Evolutionary conservation across 768 basidiomycete genomes (phyloP).

Genomic region (Russula foetens): DNA sequence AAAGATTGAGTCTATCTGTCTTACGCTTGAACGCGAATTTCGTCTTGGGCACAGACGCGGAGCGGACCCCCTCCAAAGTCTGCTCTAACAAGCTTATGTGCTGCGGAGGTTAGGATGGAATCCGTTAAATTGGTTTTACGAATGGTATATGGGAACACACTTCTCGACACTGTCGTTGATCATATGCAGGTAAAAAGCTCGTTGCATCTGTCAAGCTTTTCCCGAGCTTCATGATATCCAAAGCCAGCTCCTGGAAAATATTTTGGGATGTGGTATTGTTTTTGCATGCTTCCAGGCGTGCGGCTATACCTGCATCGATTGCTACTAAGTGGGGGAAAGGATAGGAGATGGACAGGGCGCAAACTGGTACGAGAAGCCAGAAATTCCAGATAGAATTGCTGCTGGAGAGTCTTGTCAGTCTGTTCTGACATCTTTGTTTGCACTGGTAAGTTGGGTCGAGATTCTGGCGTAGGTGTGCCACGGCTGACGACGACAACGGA

Average conservation of each 20-base stretch:
- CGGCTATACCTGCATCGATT: conserved; percentile 37
- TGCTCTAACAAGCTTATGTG: conserved; percentile 59
- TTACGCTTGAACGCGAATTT: conserved; percentile 66
- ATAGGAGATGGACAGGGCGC: conserved; percentile 21
- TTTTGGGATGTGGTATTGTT: conserved; percentile 23
- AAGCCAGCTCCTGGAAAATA: background rate
- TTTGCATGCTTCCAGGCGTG: conserved; percentile 38
- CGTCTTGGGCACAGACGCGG: conserved; percentile 38
- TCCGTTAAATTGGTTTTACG: background rate
- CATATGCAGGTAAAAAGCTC: conserved; percentile 58
- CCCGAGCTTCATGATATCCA: conserved; percentile 42
- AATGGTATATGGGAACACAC: conserved; percentile 33
- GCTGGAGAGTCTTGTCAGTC: conserved; percentile 37
- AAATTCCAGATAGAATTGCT: conserved; percentile 43
- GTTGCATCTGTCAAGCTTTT: conserved; percentile 59
- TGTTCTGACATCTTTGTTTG: conserved; percentile 26
- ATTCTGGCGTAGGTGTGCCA: too few relatives aligned
- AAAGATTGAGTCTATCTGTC: conserved; percentile 20
- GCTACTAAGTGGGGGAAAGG: background rate
- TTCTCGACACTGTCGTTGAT: conserved; percentile 62
- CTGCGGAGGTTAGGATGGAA: conserved; percentile 29
- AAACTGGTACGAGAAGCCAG: conserved; percentile 44
- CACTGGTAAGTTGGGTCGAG: background rate
- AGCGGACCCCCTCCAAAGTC: conserved; percentile 42
- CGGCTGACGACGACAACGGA: too few relatives aligned